Evolutionary conservation across 768 basidiomycete species (phyloP), one percentile per base, ranked within the genome.

Genomic region (Rhizopogon sp.): DNA sequence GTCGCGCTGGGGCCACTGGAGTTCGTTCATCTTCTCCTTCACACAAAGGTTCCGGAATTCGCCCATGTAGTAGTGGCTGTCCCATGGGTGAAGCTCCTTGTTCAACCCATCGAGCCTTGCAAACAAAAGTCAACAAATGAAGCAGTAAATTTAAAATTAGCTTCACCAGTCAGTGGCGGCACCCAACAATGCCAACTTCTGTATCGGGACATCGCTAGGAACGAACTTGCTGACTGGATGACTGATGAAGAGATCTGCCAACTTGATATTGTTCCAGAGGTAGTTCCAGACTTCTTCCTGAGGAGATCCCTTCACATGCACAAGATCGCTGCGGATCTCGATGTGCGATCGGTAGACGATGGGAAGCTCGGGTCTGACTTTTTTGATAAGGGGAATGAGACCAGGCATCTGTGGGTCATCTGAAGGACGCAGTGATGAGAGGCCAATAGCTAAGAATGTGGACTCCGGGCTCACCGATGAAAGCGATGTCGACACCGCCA

Each of bases 161-260:
- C 51, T 3, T 65, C 60, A 88, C 89, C 88, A 91, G 68, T 93
- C 90, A 43, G 90, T 92, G 25, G 90, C 86, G 63, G 90, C 90
- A 65, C 89, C 88, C 52, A 93, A 76, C 33, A 93, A 78, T 39
- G 83, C 72, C 49, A 93, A 71, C 61, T 83, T 91, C 66, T 85
- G 78, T 10, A 75, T 72, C 11, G 86, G 86, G 5, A 96, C 93
- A 63, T 88, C 87, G 60, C 82, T 83, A 3, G 95, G 95, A 10
- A 97, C 93, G 63, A 98, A 98, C 70, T 90, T 92, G 77, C 80
- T 88, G 62, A 98, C 93, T 16, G 95, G 94, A 68, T 97, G 94
- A 68, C 88, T 84, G 82, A 96, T 87, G 76, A 96, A 97, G 64
- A 95, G 70, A 74, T 97, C 94, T 42, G 90, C 87, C 31, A 87